Evolutionary conservation across 768 basidiomycete species (phyloP), one percentile per base, ranked within the genome.

Genomic region (Boletus rubescentipes): DNA sequence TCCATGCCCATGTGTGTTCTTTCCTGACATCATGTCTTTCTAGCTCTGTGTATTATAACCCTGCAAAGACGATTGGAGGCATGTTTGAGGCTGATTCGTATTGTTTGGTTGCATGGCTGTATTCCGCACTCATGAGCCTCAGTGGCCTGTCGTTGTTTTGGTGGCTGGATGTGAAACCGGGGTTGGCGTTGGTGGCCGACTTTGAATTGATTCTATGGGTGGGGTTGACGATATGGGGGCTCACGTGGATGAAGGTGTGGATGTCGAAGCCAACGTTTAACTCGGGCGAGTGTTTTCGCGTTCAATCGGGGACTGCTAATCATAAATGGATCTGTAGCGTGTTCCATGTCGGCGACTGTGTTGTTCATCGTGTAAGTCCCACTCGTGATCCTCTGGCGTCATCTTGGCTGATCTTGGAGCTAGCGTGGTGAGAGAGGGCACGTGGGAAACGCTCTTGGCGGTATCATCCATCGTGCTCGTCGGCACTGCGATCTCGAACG

Each of bases 211-310:
- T 97, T 21, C 45, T 83, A 8, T 97, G 91, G 90, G 79, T 99
- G 54, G 94, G 91, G 5, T 61, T 91, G 4, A 85, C 87, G 20
- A 89, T 96, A 79, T 87, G 86, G 45, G 66, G 79, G 4, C 68
- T 98, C 16, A 92, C 94, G 1, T 98, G 91, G 89, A 83, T 87
- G 73, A 98, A 98, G 69, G 81, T 90, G 2, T 92, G 88, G 85
- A 92, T 98, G 80, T 79, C 76, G 11, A 94, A 88, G 64, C 91
- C 92, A 2, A 85, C 87, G 18, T 97, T 93, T 63, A 93, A 93
- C 62, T 87, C 91, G n/a, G 91, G 90, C 84, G 64, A 55, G 75
- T 63, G 26, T 9, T 38, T 35, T 10, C 2, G 21, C 3, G 5
- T 16, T 15, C 9, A 2, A 5, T 30, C 42, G 12, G 18, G 31